Conservation (phyloP, 1,139 yeast species). For the Blastobotrys raffinosifermentans region DNA sequence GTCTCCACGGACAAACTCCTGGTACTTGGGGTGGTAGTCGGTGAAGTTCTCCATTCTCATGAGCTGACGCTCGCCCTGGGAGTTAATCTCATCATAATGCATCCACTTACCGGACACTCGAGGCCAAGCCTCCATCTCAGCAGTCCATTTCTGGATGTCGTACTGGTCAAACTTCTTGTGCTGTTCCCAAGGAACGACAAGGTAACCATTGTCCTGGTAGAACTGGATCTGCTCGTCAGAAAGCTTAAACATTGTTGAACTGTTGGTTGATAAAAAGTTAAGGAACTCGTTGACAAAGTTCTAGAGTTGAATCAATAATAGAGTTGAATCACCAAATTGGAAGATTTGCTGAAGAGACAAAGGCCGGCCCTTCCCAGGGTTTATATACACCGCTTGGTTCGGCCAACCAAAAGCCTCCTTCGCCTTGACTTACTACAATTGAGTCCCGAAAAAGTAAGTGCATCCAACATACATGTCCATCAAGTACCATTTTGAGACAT, state of each 20-base stretch:
- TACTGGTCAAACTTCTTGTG: constrained; percentile 12
- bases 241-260: constrained; percentile 2
- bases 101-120: constrained; percentile 15
- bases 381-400: too few relatives aligned
- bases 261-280: too few relatives aligned
- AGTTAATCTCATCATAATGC: constrained; percentile 16
- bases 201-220: constrained; percentile 13
- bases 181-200: constrained; percentile 11
- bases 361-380: too few relatives aligned
- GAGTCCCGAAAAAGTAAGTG: too few relatives aligned
- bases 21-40: constrained; percentile 12
- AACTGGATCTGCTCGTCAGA: constrained; percentile 12
- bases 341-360: too few relatives aligned
- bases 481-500: too few relatives aligned
- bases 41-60: constrained; percentile 13
- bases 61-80: constrained; percentile 15
- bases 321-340: constrained; percentile 4
- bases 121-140: constrained; percentile 14
- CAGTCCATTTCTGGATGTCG: constrained; percentile 14
- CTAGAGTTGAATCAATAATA: constrained; percentile 1
- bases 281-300: neutral
- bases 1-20: constrained; percentile 9
- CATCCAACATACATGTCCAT: too few relatives aligned
- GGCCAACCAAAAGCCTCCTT: too few relatives aligned
- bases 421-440: too few relatives aligned